Evolutionary conservation across 208 protist genomes (phyloP).

Genomic region (Acanthamoeba sp.): DNA sequence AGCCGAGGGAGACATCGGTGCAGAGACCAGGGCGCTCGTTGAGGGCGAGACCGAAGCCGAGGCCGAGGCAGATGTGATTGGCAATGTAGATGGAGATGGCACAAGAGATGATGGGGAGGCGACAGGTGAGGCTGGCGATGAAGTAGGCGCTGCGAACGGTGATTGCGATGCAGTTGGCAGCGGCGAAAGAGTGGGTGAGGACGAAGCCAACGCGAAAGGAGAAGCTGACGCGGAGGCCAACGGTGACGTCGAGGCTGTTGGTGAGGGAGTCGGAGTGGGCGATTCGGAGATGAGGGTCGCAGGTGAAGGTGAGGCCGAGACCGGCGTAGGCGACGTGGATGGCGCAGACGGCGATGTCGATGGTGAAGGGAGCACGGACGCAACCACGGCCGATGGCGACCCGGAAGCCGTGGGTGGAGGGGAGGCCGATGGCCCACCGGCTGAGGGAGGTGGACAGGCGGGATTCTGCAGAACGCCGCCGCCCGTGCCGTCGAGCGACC

Average conservation of each 20-base stretch:
- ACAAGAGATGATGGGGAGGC: background rate
- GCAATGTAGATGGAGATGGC: background rate
- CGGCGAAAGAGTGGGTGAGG: background rate
- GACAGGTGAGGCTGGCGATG: background rate
- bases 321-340: background rate
- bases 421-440: background rate
- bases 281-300: background rate
- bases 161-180: background rate
- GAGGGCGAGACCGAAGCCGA: background rate
- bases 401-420: background rate
- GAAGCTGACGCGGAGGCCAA: background rate
- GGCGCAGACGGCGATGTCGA: background rate
- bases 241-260: background rate
- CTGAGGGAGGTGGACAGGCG: background rate
- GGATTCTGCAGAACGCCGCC: background rate
- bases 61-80: background rate
- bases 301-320: background rate
- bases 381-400: background rate
- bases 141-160: background rate
- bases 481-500: background rate
- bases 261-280: background rate
- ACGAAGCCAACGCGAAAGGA: background rate
- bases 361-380: too few species aligned
- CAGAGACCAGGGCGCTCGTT: too few species aligned
- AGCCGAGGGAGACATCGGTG: background rate